Evolutionary conservation across 1,284 basidiomycete species (phyloP).

Genomic region (Apiotrichum gracile): DNA sequence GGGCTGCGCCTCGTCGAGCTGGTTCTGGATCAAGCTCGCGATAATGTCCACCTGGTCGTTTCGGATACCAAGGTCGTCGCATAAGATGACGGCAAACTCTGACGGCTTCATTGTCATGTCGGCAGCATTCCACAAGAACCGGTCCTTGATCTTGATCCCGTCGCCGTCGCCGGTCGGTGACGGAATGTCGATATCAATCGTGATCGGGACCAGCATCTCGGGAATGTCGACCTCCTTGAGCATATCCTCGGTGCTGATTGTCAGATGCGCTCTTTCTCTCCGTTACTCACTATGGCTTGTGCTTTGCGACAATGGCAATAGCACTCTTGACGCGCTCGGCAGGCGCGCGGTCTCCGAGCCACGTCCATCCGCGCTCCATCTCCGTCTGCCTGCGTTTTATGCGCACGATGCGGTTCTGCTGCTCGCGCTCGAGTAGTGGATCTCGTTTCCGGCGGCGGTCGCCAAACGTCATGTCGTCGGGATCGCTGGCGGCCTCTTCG

Average conservation of each 20-base stretch:
- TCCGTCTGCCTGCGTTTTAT: constrained; percentile 49
- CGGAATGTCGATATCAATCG: constrained; percentile 90
- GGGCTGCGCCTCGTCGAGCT: constrained; percentile 80
- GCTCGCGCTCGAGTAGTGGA: not conserved
- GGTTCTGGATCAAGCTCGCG: constrained; percentile 77
- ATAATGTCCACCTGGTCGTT: constrained; percentile 68
- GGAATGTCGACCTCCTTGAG: constrained; percentile 60
- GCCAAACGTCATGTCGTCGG: constrained; percentile 34
- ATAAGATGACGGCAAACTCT: constrained; percentile 77
- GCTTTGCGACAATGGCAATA: constrained; percentile 56
- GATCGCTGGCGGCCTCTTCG: constrained; percentile 67
- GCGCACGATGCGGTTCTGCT: constrained; percentile 14
- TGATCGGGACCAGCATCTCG: constrained; percentile 77
- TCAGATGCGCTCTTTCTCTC: not conserved
- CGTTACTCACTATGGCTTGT: constrained; percentile 61
- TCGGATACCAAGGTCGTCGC: constrained; percentile 78
- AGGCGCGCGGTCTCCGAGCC: constrained; percentile 80
- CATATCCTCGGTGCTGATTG: constrained; percentile 57
- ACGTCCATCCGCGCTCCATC: constrained; percentile 65
- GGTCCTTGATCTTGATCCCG: constrained; percentile 83
- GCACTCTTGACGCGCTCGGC: constrained; percentile 66
- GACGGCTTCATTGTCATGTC: constrained; percentile 69
- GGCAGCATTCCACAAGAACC: constrained; percentile 93
- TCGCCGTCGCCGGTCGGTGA: constrained; percentile 21
- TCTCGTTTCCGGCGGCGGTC: constrained; percentile 15